phyloP scores from a whole-genome alignment of 2,329 filamentous ascomycete genomes.

The Aspergillus intermedius region DNA sequence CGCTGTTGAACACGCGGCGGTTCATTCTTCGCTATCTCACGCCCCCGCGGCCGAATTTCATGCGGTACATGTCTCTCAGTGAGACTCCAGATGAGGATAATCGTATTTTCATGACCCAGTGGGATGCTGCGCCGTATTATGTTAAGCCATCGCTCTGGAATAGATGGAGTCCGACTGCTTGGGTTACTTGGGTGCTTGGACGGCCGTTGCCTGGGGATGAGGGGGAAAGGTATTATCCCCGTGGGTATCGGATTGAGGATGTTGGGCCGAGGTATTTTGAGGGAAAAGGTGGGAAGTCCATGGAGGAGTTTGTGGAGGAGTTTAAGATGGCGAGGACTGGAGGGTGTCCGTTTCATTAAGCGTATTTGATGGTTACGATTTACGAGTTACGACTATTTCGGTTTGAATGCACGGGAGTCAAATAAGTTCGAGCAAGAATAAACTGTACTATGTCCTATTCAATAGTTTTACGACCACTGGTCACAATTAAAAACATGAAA shows the following conservation, averaged over 20 bases:
- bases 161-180: conserved; percentile 55
- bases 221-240: conserved; percentile 41
- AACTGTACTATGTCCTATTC: conserved; percentile 30
- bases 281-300: conserved; percentile 41
- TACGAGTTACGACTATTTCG: no score
- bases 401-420: no score
- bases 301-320: conserved; percentile 35
- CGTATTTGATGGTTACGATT: no score
- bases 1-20: conserved; percentile 47
- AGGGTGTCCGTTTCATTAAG: conserved; percentile 45
- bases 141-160: conserved; percentile 53
- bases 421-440: conserved; percentile 1
- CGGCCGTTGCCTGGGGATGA: conserved; percentile 44
- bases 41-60: conserved; percentile 50
- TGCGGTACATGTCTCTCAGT: conserved; percentile 33
- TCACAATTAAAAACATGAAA: conserved; percentile 30
- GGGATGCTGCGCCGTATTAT: conserved; percentile 61
- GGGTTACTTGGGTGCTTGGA: conserved; percentile 43
- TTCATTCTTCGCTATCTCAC: conserved; percentile 52
- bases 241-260: conserved; percentile 49
- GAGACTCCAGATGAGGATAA: conserved; percentile 49
- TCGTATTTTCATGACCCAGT: conserved; percentile 46
- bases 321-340: conserved; percentile 37
- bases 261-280: conserved; percentile 55
- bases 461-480: conserved; percentile 13